Evolutionary conservation across 2,329 filamentous ascomycete species (phyloP).

Genomic region (Xenosphaeropsis pyriputrescens): DNA sequence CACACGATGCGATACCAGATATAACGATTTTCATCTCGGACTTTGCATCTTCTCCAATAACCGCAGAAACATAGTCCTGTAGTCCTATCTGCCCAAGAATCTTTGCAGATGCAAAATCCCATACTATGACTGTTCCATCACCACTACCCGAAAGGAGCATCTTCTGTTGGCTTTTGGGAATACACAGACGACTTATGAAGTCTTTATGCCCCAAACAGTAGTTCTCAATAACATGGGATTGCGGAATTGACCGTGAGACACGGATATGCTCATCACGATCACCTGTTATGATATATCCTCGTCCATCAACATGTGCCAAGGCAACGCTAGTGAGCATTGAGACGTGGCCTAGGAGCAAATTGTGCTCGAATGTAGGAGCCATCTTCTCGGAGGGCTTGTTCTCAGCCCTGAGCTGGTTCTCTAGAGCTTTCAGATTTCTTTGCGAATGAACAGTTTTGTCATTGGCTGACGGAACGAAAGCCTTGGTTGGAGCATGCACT

Average conservation of each 20-base stretch:
- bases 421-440: conserved; percentile 44
- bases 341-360: conserved; percentile 79
- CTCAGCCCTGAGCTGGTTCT: conserved; percentile 37
- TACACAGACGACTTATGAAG: conserved; percentile 66
- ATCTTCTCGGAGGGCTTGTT: conserved; percentile 13
- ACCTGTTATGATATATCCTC: conserved; percentile 48
- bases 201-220: conserved; percentile 82
- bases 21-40: conserved; percentile 19
- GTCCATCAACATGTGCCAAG: conserved; percentile 35
- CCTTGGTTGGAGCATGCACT: conserved; percentile 13
- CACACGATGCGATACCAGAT: conserved; percentile 10
- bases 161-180: conserved; percentile 39
- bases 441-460: conserved; percentile 47
- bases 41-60: no score
- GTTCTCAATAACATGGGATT: conserved; percentile 75
- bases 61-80: conserved; percentile 10
- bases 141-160: conserved; percentile 76
- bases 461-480: conserved; percentile 36
- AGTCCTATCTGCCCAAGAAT: conserved; percentile 40
- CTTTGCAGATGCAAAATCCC: conserved; percentile 7
- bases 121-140: conserved; percentile 27
- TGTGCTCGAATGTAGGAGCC: conserved; percentile 50
- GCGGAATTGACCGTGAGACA: conserved; percentile 65
- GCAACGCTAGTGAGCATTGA: conserved; percentile 77
- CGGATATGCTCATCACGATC: conserved; percentile 78